Evolutionary conservation across 2,329 filamentous ascomycete genomes (phyloP).

Genomic region (Pseudogymnoascus destructans): DNA sequence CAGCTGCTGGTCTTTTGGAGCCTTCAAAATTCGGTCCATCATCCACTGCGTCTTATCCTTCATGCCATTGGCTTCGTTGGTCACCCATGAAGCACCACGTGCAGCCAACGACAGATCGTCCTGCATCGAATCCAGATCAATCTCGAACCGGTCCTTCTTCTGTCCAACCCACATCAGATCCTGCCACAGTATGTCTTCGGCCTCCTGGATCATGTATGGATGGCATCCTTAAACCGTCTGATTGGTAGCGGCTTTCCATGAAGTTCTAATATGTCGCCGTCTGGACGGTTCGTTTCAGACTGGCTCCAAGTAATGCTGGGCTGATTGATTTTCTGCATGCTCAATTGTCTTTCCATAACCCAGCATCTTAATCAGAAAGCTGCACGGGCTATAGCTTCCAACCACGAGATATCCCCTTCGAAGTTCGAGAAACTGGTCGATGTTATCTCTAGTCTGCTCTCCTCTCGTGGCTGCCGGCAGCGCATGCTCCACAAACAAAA

Average conservation of each 20-base stretch:
- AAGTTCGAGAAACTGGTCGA: background rate
- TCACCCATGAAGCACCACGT: background rate
- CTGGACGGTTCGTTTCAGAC: background rate
- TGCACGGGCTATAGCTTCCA: background rate
- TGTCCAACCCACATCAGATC: background rate
- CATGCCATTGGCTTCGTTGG: background rate
- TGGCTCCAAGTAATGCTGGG: background rate
- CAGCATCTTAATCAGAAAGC: background rate
- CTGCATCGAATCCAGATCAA: background rate
- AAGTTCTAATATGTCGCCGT: background rate
- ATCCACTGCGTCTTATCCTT: background rate
- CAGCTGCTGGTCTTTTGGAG: background rate
- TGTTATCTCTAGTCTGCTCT: background rate
- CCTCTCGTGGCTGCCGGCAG: background rate
- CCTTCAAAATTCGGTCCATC: background rate
- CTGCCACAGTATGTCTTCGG: background rate
- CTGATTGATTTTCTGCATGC: background rate
- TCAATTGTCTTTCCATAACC: background rate
- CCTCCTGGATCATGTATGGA: background rate
- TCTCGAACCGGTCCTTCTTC: background rate
- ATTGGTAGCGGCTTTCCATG: background rate
- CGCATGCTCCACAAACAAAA: background rate
- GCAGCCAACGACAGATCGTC: background rate
- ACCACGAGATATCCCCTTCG: background rate
- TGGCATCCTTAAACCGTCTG: background rate